A percentile compares a stretch with the other conserved stretches of the same genome.
Evolutionary conservation across 192 early-diverging fungal species (phyloP).

Genomic region (Glomus cerebriforme): DNA sequence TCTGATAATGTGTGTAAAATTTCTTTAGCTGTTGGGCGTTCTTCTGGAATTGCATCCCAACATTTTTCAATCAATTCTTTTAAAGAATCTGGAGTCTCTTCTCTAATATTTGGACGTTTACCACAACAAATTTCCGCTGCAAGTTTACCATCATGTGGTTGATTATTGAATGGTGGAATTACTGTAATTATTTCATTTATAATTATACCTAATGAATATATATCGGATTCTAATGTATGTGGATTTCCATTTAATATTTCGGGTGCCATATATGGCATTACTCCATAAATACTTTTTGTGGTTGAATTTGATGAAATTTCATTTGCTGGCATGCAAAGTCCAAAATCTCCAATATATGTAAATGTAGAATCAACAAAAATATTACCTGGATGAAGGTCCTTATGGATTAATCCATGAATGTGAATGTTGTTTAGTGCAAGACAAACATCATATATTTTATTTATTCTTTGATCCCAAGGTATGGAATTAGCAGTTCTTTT

Average conservation of each 20-base stretch:
- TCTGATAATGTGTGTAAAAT: too few species aligned
- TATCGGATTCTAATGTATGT: background rate
- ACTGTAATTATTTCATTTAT: background rate
- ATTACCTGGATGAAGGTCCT: background rate
- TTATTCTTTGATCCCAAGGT: too few species aligned
- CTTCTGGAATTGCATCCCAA: too few species aligned
- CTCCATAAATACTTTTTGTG: background rate
- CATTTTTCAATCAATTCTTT: too few species aligned
- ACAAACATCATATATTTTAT: too few species aligned
- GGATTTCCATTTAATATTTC: background rate
- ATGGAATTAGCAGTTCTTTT: too few species aligned
- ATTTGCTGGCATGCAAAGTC: background rate
- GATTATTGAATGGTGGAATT: background rate
- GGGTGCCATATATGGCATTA: background rate
- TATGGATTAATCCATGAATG: background rate
- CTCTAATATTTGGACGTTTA: too few species aligned
- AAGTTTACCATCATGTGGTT: too few species aligned
- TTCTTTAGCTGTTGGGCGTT: too few species aligned
- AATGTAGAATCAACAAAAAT: background rate
- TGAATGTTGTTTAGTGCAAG: background rate
- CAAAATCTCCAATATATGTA: background rate
- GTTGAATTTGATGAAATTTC: background rate
- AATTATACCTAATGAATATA: conserved; percentile 5
- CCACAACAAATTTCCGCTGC: too few species aligned
- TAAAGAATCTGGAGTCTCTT: too few species aligned